Conservation (phyloP, 257 asterid species). For the Euphrasia confusa region DNA sequence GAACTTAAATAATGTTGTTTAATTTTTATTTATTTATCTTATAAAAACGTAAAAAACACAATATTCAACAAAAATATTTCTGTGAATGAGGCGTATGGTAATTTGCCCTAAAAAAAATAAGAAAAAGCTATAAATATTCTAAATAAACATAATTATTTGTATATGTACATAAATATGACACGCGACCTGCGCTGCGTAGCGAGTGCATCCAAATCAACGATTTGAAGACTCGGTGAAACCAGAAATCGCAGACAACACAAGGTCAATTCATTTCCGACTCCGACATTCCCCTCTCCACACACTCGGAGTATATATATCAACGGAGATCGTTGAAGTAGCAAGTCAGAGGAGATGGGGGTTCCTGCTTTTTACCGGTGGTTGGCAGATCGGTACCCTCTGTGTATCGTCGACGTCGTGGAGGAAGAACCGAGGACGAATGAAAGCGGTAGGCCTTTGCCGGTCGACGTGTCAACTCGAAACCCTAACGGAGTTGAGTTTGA, state of each 20-base stretch:
- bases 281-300: slow-evolving; percentile 14
- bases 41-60: too few relatives aligned
- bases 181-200: background rate
- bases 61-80: too few relatives aligned
- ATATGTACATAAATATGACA: background rate
- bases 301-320: background rate
- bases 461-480: slow-evolving; percentile 66
- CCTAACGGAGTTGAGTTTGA: slow-evolving; percentile 93
- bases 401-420: slow-evolving; percentile 79
- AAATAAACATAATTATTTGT: too few relatives aligned
- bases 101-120: too few relatives aligned
- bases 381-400: slow-evolving; percentile 86
- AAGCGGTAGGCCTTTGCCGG: slow-evolving; percentile 30
- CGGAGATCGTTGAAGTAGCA: slow-evolving; percentile 1
- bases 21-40: too few relatives aligned
- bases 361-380: slow-evolving; percentile 96
- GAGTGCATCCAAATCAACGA: slow-evolving; percentile 9
- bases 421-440: slow-evolving; percentile 49
- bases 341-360: slow-evolving; percentile 58
- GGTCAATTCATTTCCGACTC: slow-evolving; percentile 16
- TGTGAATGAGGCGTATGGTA: too few relatives aligned
- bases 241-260: slow-evolving; percentile 1
- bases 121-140: too few relatives aligned
- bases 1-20: too few relatives aligned
- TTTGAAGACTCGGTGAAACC: slow-evolving; percentile 1